These are phyloP conservation scores for Calycina marina DNA, from an alignment of 2,329 filamentous ascomycete species.

Conservation along the genomic window DNA sequence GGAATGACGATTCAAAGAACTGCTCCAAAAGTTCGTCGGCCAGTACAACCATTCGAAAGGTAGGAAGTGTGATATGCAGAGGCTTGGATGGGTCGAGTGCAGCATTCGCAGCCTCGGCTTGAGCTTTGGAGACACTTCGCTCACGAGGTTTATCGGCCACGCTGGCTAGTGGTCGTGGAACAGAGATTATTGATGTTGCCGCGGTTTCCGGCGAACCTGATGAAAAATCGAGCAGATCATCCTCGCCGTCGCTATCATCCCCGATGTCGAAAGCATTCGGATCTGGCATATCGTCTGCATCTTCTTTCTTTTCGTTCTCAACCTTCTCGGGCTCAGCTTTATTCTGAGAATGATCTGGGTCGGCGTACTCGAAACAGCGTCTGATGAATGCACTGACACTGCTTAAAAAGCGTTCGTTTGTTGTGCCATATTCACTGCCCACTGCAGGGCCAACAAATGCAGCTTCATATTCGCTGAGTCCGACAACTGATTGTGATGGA, in stretches of 20 bases:
- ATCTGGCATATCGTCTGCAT: slow-evolving; percentile 20
- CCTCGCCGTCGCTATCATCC: slow-evolving; percentile 49
- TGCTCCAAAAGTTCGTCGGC: slow-evolving; percentile 91
- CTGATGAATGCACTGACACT: slow-evolving; percentile 94
- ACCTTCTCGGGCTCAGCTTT: slow-evolving; percentile 28
- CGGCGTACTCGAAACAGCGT: slow-evolving; percentile 94
- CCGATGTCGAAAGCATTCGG: slow-evolving; percentile 59
- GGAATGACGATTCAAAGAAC: slow-evolving; percentile 95
- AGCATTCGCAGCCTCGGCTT: slow-evolving; percentile 68
- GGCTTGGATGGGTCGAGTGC: slow-evolving; percentile 88
- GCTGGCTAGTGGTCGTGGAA: not conserved
- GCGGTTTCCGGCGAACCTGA: slow-evolving; percentile 25
- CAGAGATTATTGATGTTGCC: not conserved
- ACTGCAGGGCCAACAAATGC: slow-evolving; percentile 21
- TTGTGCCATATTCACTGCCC: slow-evolving; percentile 33
- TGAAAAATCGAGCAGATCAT: slow-evolving; percentile 48
- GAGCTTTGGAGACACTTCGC: slow-evolving; percentile 41
- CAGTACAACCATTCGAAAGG: slow-evolving; percentile 96
- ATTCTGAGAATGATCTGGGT: slow-evolving; percentile 66
- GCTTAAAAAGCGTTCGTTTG: slow-evolving; percentile 78
- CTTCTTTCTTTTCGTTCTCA: slow-evolving; percentile 21
- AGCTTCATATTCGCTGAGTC: slow-evolving; percentile 31
- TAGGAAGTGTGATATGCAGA: slow-evolving; percentile 88
- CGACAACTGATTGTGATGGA: slow-evolving; percentile 43
- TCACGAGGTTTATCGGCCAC: slow-evolving; percentile 3